phyloP scores from a whole-genome alignment of 768 basidiomycete species.

The Coprinopsis strossmayeri region DNA sequence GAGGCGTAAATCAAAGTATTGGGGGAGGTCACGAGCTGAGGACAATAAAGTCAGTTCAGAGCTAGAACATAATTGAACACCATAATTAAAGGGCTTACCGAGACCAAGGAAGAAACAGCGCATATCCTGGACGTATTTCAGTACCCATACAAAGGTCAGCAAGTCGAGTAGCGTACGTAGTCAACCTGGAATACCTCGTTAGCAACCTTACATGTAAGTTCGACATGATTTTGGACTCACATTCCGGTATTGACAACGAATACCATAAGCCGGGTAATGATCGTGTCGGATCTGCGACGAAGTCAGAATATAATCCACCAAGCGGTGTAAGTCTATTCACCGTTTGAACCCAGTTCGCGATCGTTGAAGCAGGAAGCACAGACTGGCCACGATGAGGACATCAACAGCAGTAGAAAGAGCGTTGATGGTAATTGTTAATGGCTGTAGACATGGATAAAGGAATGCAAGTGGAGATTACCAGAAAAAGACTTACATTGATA shows the following conservation, averaged over 20 bases:
- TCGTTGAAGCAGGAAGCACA: slow-evolving; percentile 38
- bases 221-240: slow-evolving; percentile 19
- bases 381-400: slow-evolving; percentile 39
- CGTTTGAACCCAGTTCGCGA: slow-evolving; percentile 47
- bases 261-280: slow-evolving; percentile 48
- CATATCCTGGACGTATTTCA: slow-evolving; percentile 27
- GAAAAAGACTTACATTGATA: slow-evolving; percentile 25
- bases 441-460: slow-evolving; percentile 18
- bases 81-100: slow-evolving; percentile 21
- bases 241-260: slow-evolving; percentile 49
- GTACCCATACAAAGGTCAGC: neutral
- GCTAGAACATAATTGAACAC: neutral
- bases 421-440: slow-evolving; percentile 46
- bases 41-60: neutral
- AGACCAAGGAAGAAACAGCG: slow-evolving; percentile 44
- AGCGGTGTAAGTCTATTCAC: slow-evolving; percentile 16
- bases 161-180: slow-evolving; percentile 21
- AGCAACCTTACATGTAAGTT: slow-evolving; percentile 6
- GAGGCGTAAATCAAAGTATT: slow-evolving; percentile 39
- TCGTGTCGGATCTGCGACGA: slow-evolving; percentile 34
- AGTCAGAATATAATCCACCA: neutral
- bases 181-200: slow-evolving; percentile 20
- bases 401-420: slow-evolving; percentile 42
- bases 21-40: slow-evolving; percentile 31
- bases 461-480: neutral